Percentiles rank a stretch among this genome's conserved stretches.
Evolutionary conservation across 176 grass and related monocot species (phyloP).

Genomic region (Thalia dealbata): DNA sequence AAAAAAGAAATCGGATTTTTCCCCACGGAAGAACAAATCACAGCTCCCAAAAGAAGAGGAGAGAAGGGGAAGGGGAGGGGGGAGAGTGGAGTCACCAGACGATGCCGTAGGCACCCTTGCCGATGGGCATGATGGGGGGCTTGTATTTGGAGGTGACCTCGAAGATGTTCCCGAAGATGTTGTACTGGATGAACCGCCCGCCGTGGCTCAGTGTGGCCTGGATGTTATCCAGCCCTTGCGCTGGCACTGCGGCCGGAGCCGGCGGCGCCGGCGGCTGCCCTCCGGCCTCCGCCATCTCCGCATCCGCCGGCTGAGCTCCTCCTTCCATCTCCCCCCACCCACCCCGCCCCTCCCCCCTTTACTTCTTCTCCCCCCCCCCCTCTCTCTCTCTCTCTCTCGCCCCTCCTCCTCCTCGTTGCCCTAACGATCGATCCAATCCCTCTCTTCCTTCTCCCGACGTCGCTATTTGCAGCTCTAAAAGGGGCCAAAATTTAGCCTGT

Average conservation of each 20-base stretch:
- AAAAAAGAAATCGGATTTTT: too few relatives aligned
- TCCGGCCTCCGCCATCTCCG: too few relatives aligned
- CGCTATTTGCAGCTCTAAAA: background rate
- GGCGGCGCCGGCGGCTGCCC: too few relatives aligned
- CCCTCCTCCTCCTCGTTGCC: background rate
- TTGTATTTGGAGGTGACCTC: conserved; percentile 85
- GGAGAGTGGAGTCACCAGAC: conserved; percentile 43
- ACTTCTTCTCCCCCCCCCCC: too few relatives aligned
- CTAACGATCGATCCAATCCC: too few relatives aligned
- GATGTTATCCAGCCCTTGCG: conserved; percentile 50
- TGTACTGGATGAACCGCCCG: conserved; percentile 90
- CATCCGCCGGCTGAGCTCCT: too few relatives aligned
- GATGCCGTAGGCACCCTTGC: conserved; percentile 96
- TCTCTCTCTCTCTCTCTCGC: background rate
- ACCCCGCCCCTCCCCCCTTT: too few relatives aligned
- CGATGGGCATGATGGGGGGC: conserved; percentile 89
- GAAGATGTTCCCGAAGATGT: conserved; percentile 95
- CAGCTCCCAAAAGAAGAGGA: too few relatives aligned
- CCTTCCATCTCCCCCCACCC: too few relatives aligned
- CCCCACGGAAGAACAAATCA: too few relatives aligned
- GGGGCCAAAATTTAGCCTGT: background rate
- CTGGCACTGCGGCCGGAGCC: too few relatives aligned
- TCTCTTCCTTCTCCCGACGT: background rate
- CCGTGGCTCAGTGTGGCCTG: conserved; percentile 73
- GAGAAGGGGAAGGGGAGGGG: background rate